Evolutionary conservation across 169 alveolate species (phyloP).

Genomic region (Eimeria sp.): DNA sequence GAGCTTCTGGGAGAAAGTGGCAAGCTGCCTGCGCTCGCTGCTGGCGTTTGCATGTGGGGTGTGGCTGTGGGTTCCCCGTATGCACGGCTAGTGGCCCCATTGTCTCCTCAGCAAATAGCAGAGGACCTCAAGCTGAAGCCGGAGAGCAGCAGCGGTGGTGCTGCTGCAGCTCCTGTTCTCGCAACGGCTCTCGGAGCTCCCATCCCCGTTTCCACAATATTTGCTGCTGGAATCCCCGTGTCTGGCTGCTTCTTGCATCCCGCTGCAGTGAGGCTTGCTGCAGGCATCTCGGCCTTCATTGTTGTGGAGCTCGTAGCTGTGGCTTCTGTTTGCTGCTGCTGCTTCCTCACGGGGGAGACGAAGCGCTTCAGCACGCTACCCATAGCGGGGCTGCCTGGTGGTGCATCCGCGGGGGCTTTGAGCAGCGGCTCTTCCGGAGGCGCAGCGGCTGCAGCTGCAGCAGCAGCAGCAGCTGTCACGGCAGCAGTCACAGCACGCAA

Average conservation of each 20-base stretch:
- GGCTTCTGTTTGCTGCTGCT: constrained; percentile 61
- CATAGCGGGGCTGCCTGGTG: constrained; percentile 56
- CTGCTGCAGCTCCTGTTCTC: not conserved
- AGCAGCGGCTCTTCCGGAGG: constrained; percentile 70
- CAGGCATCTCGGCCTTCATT: constrained; percentile 56
- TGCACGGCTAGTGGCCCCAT: constrained; percentile 39
- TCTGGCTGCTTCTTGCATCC: constrained; percentile 77
- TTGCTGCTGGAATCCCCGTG: constrained; percentile 61
- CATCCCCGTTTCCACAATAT: constrained; percentile 46
- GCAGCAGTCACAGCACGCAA: constrained; percentile 49
- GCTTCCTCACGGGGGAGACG: constrained; percentile 69
- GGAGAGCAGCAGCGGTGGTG: constrained; percentile 54
- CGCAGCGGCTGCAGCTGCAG: constrained; percentile 75
- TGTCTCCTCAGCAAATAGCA: constrained; percentile 57
- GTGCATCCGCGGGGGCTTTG: constrained; percentile 75
- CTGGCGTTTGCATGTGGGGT: constrained; percentile 72
- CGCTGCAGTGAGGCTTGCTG: constrained; percentile 67
- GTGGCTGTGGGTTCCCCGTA: constrained; percentile 51
- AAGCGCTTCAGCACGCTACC: constrained; percentile 69
- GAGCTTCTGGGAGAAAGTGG: constrained; percentile 44
- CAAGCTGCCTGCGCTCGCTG: constrained; percentile 47
- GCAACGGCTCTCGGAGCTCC: constrained; percentile 32
- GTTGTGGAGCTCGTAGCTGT: constrained; percentile 71
- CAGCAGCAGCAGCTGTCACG: constrained; percentile 63
- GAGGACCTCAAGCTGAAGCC: constrained; percentile 62